Evolutionary conservation across 1,284 basidiomycete genomes (phyloP).

Genomic region (Fomitiporia mediterranea): DNA sequence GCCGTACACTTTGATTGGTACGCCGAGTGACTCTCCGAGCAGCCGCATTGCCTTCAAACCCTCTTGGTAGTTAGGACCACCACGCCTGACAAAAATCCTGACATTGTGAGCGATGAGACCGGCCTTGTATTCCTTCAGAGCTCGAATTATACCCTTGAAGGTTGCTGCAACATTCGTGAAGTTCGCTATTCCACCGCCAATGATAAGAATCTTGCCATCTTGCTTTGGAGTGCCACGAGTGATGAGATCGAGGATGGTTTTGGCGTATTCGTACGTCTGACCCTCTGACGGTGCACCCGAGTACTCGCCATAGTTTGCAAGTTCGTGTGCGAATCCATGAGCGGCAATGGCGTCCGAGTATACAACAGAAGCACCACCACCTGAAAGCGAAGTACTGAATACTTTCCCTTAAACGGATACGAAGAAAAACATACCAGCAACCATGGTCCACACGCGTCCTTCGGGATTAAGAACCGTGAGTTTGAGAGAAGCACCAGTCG

Average conservation of each 20-base stretch:
- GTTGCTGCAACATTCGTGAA: constrained; percentile 99
- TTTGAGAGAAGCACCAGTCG: constrained; percentile 97
- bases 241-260: constrained; percentile 97
- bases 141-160: constrained; percentile 99
- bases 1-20: constrained; percentile 95
- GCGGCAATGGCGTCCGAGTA: constrained; percentile 97
- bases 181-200: constrained; percentile 99
- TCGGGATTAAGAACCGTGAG: constrained; percentile 93
- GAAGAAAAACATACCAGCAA: constrained; percentile 64
- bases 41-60: constrained; percentile 99
- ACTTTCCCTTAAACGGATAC: neutral
- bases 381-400: constrained; percentile 3
- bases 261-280: constrained; percentile 99
- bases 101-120: constrained; percentile 82
- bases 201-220: constrained; percentile 97
- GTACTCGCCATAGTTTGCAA: constrained; percentile 99
- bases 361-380: constrained; percentile 72
- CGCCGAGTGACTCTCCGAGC: constrained; percentile 95
- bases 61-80: constrained; percentile 99
- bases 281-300: constrained; percentile 97
- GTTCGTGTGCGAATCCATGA: constrained; percentile 93
- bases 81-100: constrained; percentile 95
- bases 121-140: constrained; percentile 90
- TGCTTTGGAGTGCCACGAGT: constrained; percentile 82
- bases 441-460: constrained; percentile 99